Base-by-base conservation (phyloP, 768 basidiomycete species). In the Gelatoporia subvermispora region DNA sequence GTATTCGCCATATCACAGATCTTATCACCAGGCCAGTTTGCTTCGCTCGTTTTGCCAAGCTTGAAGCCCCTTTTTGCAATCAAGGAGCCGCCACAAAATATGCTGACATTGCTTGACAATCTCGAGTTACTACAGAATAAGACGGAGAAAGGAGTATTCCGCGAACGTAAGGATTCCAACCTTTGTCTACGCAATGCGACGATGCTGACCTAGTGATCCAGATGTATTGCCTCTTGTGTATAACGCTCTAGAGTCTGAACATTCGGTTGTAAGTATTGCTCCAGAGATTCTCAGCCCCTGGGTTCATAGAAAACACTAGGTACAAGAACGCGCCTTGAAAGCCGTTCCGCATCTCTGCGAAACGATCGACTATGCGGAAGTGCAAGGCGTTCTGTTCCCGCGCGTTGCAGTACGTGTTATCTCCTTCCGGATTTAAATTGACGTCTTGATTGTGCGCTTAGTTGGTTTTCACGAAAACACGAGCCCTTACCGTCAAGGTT, bases 181-280 rank as follows among this genome's bases (percentile, higher is more conserved):
- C 7, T 31, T 31, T 8, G 37, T 8, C n/a, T 38, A 16, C n/a
- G n/a, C n/a, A n/a, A n/a, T n/a, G 8, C 22, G 36, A 20, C 39
- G 16, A 45, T 10, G 13, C 5, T 40, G 23, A 52, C 25, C 28
- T 47, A 31, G 24, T 13, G 28, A 31, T 40, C 13, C 61, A 97
- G 95, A 93, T 72, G 90, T 99, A n/a, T 75, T 99, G 53, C 92
- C 93, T 0, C 74, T 99, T 35, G 88, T 99, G 16, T 99, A 99
- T 64, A 90, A 91, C 62, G 93, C 96, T 1, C 73, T 99, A 42
- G 96, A 97, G 53, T 89, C 90, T n/a, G 96, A 98, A 43, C 93
- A 96, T 68, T 79, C 87, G 1, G 68, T 84, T 45, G 88, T 90
- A 58, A 52, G 76, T 58, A 37, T 25, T 17, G 17, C 24, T 4